phyloP scores from a whole-genome alignment of 495 filamentous ascomycete genomes.

The Aspergillus bridgeri region DNA sequence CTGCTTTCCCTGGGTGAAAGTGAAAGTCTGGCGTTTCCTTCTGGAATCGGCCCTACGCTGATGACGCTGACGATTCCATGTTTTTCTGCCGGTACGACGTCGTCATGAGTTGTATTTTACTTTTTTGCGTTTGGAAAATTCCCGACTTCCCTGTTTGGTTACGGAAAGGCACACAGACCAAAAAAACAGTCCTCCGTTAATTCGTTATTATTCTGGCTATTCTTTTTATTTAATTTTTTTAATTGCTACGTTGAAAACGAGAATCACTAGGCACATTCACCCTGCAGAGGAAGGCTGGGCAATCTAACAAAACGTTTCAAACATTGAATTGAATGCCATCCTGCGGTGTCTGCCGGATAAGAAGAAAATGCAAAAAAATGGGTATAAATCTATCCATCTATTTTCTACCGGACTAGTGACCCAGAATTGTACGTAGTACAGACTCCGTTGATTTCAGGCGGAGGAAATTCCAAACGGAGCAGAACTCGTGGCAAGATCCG shows the following conservation, averaged over 20 bases:
- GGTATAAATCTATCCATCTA: too few relatives aligned
- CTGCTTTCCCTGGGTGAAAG: conserved; percentile 5
- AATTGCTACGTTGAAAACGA: too few relatives aligned
- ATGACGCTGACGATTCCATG: not conserved
- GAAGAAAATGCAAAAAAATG: not conserved
- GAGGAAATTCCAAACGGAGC: not conserved
- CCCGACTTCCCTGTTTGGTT: not conserved
- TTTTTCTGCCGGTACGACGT: too few relatives aligned
- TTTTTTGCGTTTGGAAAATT: not conserved
- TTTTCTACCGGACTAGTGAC: too few relatives aligned
- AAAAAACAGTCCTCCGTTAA: too few relatives aligned
- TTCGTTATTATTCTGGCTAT: too few relatives aligned
- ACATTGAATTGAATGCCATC: not conserved
- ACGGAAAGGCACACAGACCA: not conserved
- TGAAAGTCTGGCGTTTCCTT: conserved; percentile 2
- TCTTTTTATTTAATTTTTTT: too few relatives aligned
- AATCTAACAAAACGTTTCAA: not conserved
- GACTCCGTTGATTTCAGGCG: too few relatives aligned
- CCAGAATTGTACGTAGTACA: too few relatives aligned
- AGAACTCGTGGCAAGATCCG: not conserved
- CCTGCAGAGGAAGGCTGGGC: not conserved
- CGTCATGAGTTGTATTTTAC: not conserved
- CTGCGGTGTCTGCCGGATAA: too few relatives aligned
- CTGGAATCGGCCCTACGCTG: conserved; percentile 6
- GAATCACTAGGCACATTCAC: too few relatives aligned